Evolutionary conservation across 768 basidiomycete species (phyloP), one percentile per base, ranked within the genome.

Genomic region (Leccinum incarnatum): DNA sequence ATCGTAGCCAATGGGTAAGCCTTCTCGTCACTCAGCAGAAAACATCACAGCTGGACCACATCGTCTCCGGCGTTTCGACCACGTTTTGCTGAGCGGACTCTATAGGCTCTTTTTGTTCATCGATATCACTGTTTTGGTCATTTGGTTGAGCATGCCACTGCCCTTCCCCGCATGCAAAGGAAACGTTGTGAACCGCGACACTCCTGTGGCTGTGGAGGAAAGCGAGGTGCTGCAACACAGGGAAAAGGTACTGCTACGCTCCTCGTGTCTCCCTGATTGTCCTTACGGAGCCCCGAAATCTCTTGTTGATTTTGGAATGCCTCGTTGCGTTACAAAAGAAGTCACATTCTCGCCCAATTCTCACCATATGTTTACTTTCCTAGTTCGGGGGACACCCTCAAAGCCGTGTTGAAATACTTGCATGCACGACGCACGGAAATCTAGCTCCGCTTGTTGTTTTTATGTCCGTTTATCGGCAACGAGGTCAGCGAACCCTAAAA

Each of bases 311-410:
- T 19, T 42, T 45, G 56, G 42, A 19, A 48, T 45, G 58, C 60
- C 59, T 68, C 59, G 66, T 68, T 70, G 63, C 59, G 53, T 53
- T 46, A 17, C 55, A 52, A 27, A 51, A 45, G 27, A 32, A 12
- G 47, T 46, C 15, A 29, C 25, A 27, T 37, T 32, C 15, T 51
- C 19, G 46, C 19, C 15, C 34, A 15, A 27, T 37, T 32, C 15
- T 51, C 23, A 51, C 19, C 30, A 2, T 36, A 37, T 15, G 32
- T 48, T 37, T 25, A 49, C 34, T 52, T 58, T 27, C 40, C 27
- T 53, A 34, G 34, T 57, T 40, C 55, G 42, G 6, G 37, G 36
- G 46, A 15, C 25, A 32, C 55, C 51, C 29, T 53, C 27, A 40
- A 40, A 15, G 40, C 32, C 46, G 11, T 51, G 42, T 40, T 23